Evolutionary conservation across 129 eudicot species (phyloP).

Genomic region (Tagetes patula): DNA sequence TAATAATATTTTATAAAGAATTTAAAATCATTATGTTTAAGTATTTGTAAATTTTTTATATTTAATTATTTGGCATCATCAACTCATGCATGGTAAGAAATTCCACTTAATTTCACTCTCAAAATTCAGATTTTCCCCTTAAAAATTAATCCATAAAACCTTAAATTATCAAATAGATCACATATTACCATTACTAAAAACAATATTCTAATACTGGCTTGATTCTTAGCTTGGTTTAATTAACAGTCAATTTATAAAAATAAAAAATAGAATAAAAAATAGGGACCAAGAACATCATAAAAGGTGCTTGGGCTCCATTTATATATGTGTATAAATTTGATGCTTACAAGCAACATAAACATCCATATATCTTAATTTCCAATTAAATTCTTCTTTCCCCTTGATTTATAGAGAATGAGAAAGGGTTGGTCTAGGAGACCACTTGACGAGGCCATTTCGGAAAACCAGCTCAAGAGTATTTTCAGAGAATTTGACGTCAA

Average conservation of each 20-base stretch:
- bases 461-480: slow-evolving; percentile 23
- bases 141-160: no score
- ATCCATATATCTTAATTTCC: not conserved
- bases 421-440: slow-evolving; percentile 25
- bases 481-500: slow-evolving; percentile 35
- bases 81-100: no score
- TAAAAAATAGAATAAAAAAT: no score
- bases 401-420: slow-evolving; percentile 7
- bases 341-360: slow-evolving; percentile 16
- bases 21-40: no score
- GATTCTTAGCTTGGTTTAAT: slow-evolving; percentile 14
- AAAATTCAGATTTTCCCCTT: no score
- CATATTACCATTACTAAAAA: no score
- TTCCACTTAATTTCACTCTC: no score
- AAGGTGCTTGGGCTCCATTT: slow-evolving; percentile 1
- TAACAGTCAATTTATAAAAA: not conserved
- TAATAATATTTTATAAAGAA: no score
- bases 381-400: not conserved
- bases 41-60: no score
- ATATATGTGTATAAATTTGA: not conserved
- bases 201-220: no score
- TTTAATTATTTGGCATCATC: no score
- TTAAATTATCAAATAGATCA: no score
- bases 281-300: not conserved
- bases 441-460: not conserved